Percentiles rank a stretch among this genome's conserved stretches.
phyloP scores from a whole-genome alignment of 345 rosid genomes.

The Syzygium oleosum region DNA sequence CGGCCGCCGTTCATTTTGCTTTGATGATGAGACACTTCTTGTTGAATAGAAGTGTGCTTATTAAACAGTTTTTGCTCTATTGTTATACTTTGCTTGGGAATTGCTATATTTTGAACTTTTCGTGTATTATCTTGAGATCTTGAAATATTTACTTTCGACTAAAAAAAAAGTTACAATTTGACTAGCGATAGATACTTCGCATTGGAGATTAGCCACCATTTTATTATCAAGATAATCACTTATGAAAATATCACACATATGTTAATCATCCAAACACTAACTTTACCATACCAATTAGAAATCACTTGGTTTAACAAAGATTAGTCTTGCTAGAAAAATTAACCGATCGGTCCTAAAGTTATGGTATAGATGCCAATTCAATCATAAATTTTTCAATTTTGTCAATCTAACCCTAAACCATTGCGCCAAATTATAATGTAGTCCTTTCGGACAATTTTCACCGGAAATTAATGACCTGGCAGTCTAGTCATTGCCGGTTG shows the following conservation, averaged over 20 bases:
- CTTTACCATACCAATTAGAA: neutral
- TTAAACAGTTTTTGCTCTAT: too few species aligned
- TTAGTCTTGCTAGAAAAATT: neutral
- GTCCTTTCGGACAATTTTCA: fast-evolving
- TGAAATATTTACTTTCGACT: too few species aligned
- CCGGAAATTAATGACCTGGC: fast-evolving
- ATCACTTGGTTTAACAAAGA: neutral
- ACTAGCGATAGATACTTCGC: neutral
- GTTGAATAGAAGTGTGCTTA: too few species aligned
- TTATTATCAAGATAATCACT: neutral
- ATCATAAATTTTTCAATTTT: fast-evolving
- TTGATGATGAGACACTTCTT: too few species aligned
- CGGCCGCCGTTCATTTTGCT: too few species aligned
- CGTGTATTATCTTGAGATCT: too few species aligned
- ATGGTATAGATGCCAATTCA: neutral
- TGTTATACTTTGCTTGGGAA: too few species aligned
- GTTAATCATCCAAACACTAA: neutral
- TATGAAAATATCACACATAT: neutral
- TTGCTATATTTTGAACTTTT: too few species aligned
- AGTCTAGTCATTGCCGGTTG: fast-evolving
- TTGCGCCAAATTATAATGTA: fast-evolving
- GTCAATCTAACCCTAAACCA: neutral
- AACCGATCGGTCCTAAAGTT: fast-evolving
- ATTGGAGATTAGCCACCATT: neutral
- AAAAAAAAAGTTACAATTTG: neutral